Conservation (phyloP, 106 monocot species). For the Platanthera guangdongensis region DNA sequence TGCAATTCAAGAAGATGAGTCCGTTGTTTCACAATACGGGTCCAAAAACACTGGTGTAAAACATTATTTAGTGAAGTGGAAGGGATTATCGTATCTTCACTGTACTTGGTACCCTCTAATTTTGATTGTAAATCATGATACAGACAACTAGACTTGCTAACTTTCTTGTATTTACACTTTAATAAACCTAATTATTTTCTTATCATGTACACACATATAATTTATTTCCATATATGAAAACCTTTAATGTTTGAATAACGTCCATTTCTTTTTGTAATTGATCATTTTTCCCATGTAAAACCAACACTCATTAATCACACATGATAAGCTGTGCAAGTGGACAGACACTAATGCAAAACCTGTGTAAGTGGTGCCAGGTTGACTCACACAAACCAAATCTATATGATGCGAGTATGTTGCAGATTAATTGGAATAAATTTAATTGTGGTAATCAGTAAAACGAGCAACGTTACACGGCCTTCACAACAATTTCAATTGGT, state of each 20-base stretch:
- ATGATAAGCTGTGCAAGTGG: too few species aligned
- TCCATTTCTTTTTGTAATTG: background rate
- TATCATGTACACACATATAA: background rate
- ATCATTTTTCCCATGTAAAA: background rate
- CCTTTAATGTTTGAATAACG: background rate
- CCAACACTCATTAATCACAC: background rate
- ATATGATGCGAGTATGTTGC: too few species aligned
- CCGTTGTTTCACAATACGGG: conserved; percentile 30
- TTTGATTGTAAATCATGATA: background rate
- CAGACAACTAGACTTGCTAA: background rate
- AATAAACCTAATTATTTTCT: background rate
- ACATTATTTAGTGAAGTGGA: conserved; percentile 96
- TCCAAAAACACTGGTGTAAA: conserved; percentile 42
- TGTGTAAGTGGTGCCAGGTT: too few species aligned
- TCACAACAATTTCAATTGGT: too few species aligned
- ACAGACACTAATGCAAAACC: too few species aligned
- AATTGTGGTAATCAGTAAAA: too few species aligned
- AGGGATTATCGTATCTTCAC: conserved; percentile 86
- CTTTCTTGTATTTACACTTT: background rate
- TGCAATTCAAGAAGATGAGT: conserved; percentile 21
- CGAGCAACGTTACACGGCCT: too few species aligned
- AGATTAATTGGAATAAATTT: too few species aligned
- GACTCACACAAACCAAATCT: too few species aligned
- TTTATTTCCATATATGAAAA: background rate
- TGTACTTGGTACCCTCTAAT: conserved; percentile 56